Conservation (phyloP, 139 green algal genomes). For the Chlamydomonas urium region DNA sequence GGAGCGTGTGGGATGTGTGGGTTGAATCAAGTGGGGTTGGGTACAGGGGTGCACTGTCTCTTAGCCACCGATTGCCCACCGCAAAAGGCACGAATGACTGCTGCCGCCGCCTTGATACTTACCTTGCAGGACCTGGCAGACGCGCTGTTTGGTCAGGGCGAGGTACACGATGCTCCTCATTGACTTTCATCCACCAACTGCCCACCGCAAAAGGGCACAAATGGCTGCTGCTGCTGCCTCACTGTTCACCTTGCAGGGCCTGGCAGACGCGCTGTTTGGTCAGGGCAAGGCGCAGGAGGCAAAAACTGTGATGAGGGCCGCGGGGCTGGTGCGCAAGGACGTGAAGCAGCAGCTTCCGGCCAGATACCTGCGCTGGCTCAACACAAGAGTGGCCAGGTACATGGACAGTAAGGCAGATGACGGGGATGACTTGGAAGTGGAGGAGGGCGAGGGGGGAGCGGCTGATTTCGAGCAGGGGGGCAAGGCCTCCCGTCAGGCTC, state of each 20-base stretch:
- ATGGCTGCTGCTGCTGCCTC: too few relatives aligned
- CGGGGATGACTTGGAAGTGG: too few relatives aligned
- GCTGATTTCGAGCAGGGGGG: not conserved
- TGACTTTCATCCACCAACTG: too few relatives aligned
- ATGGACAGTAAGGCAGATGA: constrained; percentile 7
- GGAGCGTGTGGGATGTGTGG: too few relatives aligned
- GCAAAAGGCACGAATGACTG: too few relatives aligned
- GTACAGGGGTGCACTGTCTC: too few relatives aligned
- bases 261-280: constrained; percentile 23
- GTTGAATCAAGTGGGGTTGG: too few relatives aligned
- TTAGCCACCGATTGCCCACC: too few relatives aligned
- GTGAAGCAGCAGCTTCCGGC: constrained; percentile 14
- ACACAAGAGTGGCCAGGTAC: not conserved
- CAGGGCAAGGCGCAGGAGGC: constrained; percentile 27
- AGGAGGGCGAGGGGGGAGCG: not conserved
- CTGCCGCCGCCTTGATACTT: too few relatives aligned
- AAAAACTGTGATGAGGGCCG: constrained; percentile 13
- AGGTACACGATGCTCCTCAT: constrained; percentile 26
- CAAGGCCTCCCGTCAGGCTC: too few relatives aligned
- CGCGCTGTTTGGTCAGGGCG: constrained; percentile 23
- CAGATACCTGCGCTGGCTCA: not conserved
- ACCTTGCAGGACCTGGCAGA: constrained; percentile 18
- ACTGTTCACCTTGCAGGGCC: constrained; percentile 8
- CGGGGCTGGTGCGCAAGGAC: constrained; percentile 12
- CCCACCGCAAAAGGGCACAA: too few relatives aligned